Evolutionary conservation across 306 rosid species (phyloP), one percentile per base, ranked within the genome.

Genomic region (Begonia masoniana): DNA sequence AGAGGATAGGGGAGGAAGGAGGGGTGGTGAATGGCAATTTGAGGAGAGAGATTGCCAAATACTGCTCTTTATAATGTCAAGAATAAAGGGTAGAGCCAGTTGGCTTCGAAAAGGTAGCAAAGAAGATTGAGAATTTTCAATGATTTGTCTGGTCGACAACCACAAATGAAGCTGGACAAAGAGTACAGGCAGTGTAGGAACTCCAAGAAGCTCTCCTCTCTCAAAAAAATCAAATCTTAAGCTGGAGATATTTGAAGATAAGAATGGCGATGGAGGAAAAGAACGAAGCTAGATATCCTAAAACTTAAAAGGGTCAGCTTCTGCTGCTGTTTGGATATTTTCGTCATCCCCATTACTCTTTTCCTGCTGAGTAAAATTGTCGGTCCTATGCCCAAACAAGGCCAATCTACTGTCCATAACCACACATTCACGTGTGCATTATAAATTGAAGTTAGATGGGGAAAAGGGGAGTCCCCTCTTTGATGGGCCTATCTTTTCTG

Each of bases 41-140:
- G 63, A n/a, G 56, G 82, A 53, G 65, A 21, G 54, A 46, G 56
- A 63, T 43, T 50, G 74, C 78, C 74, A 68, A 36, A 65, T 55
- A 52, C 41, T 55, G 71, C 75, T 72, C 75, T 80, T 85, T 82
- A 76, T 83, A 83, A 59, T 87, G 59, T 68, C 57, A 63, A 65
- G 41, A 0, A 42, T 19, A 24, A 53, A 11, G 76, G 74, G 70
- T 62, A 58, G 61, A 45, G 80, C 76, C 72, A 79, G 77, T 88
- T 82, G 88, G 83, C 66, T 10, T 48, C 68, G n/a, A 64, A 73
- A 74, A 71, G 66, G 53, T 73, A 62, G 50, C 6, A 45, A 7
- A 31, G 71, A 47, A 55, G 64, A 51, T 15, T 13, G 56, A 62
- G 74, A 76, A 80, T 78, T 74, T 72, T 3, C 51, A 61, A 65